These are phyloP conservation scores for Cercospora sp. DNA, from an alignment of 2,329 filamentous ascomycete genomes.

Conservation along the genomic window DNA sequence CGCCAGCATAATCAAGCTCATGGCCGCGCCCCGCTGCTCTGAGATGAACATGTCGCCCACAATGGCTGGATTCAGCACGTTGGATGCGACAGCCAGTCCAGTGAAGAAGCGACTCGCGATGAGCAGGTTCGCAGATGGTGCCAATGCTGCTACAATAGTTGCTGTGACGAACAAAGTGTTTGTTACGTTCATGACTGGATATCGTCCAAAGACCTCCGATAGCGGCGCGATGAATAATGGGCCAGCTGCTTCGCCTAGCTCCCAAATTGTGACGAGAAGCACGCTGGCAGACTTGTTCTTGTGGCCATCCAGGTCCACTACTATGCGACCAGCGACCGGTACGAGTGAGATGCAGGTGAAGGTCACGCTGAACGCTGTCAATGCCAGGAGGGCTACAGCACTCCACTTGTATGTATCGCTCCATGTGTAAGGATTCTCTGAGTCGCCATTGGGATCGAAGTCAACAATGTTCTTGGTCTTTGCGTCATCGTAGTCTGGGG, in stretches of 20 bases:
- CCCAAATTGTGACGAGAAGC: constrained; percentile 53
- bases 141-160: constrained; percentile 43
- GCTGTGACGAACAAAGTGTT: constrained; percentile 51
- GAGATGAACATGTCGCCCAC: constrained; percentile 63
- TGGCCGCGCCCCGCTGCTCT: constrained; percentile 59
- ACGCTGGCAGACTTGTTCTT: constrained; percentile 30
- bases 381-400: constrained; percentile 55
- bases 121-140: constrained; percentile 43
- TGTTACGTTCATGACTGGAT: constrained; percentile 41
- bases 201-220: constrained; percentile 48
- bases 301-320: constrained; percentile 30
- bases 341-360: constrained; percentile 39
- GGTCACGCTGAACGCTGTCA: constrained; percentile 58
- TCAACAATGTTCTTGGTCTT: constrained; percentile 41
- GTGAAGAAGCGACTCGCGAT: constrained; percentile 49
- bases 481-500: constrained; percentile 17
- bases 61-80: constrained; percentile 64
- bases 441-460: constrained; percentile 49
- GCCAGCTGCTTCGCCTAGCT: constrained; percentile 51
- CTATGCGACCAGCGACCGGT: constrained; percentile 34
- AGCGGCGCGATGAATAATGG: constrained; percentile 50
- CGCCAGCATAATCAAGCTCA: constrained; percentile 59
- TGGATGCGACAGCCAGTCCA: constrained; percentile 47
- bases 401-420: constrained; percentile 51
- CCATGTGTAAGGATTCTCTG: constrained; percentile 59